Base-by-base conservation (phyloP, 2,329 filamentous ascomycete species). In the Aspergillus sp. region DNA sequence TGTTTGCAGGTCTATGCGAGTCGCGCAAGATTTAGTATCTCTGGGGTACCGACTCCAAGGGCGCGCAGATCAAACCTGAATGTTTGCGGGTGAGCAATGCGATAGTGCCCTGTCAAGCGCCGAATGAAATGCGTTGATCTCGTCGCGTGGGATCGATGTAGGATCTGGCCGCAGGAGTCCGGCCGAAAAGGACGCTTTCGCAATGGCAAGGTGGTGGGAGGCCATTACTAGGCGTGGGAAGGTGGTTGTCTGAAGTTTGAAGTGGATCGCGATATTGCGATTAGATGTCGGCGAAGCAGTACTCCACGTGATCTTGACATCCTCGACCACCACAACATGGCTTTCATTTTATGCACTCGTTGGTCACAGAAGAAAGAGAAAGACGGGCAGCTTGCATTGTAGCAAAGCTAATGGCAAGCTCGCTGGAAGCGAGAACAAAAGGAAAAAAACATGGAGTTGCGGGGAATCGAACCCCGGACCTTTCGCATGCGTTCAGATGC, bases 1-100 rank as follows among this genome's bases (percentile, higher is more conserved):
- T 82, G 79, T 82, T 92, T 95, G 82, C 89, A 92, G 79, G 84
- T 88, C 91, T 95, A 83, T 63, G 51, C 59, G 57, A 47, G 53
- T 41, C 52, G 47, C 41, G 53, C 44, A 59, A 56, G 49, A 47
- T 72, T 74, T 73, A 73, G 72, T 67, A 70, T 61, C 60, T 58
- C 56, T 55, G 57, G 52, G 55, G 60, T 43, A 52, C 49, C 53
- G 57, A 55, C 44, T 54, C 54, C 53, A 64, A 58, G 64, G 58
- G 65, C 56, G 53, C 65, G 68, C 66, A 62, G 65, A 65, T 76
- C 87, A 90, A 89, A 94, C 89, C 89, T 94, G 89, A 80, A 94
- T 87, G 78, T 93, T 91, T 78, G 79, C 75, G 67, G 85, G 81
- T 66, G 88, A 89, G 82, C 89, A 93, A 76, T 84, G 82, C 73